These are phyloP conservation scores for Haematococcus lacustris DNA, from an alignment of 139 green algal species.

Conservation along the genomic window DNA sequence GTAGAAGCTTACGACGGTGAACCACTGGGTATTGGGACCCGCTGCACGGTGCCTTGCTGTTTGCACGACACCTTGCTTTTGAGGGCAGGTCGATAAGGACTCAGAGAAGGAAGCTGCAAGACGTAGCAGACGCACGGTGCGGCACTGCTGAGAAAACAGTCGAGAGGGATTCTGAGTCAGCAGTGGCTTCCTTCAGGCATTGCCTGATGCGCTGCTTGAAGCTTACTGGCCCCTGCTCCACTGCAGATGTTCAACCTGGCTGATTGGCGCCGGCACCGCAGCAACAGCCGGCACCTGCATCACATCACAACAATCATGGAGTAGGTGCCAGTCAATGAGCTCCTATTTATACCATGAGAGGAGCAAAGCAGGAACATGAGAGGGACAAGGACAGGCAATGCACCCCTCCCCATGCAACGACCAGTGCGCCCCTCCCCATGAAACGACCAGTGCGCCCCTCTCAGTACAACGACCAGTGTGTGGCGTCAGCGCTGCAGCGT, in stretches of 20 bases:
- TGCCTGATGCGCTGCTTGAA: too few relatives aligned
- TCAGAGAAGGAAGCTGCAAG: too few relatives aligned
- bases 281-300: slow-evolving; percentile 27
- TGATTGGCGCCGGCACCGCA: slow-evolving; percentile 35
- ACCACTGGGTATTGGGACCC: too few relatives aligned
- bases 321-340: slow-evolving; percentile 3
- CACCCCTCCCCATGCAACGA: not conserved
- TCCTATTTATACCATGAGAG: not conserved
- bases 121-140: too few relatives aligned
- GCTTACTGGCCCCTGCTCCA: too few relatives aligned
- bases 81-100: too few relatives aligned
- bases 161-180: too few relatives aligned
- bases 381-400: not conserved
- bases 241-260: slow-evolving; percentile 29
- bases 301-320: slow-evolving; percentile 20
- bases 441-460: not conserved
- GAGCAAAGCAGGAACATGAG: not conserved
- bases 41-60: too few relatives aligned
- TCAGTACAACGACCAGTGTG: not conserved
- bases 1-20: too few relatives aligned
- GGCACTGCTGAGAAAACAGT: too few relatives aligned
- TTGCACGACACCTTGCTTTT: too few relatives aligned
- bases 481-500: not conserved
- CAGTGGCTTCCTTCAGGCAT: too few relatives aligned
- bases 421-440: not conserved